Conservation (phyloP, 345 rosid species). For the Turritis glabra region DNA sequence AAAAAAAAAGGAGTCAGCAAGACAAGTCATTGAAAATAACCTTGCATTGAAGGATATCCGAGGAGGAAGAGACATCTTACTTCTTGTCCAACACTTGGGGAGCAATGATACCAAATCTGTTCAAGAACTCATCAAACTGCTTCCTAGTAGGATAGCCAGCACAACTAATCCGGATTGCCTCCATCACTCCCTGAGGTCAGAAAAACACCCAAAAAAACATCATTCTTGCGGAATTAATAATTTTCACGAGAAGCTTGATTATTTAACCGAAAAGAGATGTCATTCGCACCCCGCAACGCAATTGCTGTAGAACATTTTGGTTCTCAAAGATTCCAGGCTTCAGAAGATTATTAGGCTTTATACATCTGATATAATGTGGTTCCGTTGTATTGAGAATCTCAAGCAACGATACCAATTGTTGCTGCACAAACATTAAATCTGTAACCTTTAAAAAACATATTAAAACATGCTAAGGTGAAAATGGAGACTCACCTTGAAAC, state of each 20-base stretch:
- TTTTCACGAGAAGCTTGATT: slow-evolving; percentile 15
- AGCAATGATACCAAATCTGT: slow-evolving; percentile 80
- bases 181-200: slow-evolving; percentile 88
- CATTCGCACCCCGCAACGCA: slow-evolving; percentile 88
- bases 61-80: slow-evolving; percentile 45
- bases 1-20: slow-evolving; percentile 5
- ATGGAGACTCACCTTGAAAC: slow-evolving; percentile 76
- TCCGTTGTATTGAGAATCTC: slow-evolving; percentile 94
- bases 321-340: slow-evolving; percentile 97
- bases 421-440: slow-evolving; percentile 54
- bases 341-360: slow-evolving; percentile 94
- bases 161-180: slow-evolving; percentile 98
- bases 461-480: slow-evolving; percentile 13
- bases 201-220: neutral
- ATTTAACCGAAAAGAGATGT: slow-evolving; percentile 9
- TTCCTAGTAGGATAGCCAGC: slow-evolving; percentile 97
- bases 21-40: slow-evolving; percentile 16
- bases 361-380: slow-evolving; percentile 98
- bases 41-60: neutral
- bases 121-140: slow-evolving; percentile 81
- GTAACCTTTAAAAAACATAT: neutral
- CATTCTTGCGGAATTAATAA: slow-evolving; percentile 2
- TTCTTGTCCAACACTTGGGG: slow-evolving; percentile 78
- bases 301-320: slow-evolving; percentile 82
- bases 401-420: slow-evolving; percentile 87